Evolutionary conservation across 306 rosid genomes (phyloP), one percentile per base, ranked within the genome.

Genomic region (Fragaria vesca): DNA sequence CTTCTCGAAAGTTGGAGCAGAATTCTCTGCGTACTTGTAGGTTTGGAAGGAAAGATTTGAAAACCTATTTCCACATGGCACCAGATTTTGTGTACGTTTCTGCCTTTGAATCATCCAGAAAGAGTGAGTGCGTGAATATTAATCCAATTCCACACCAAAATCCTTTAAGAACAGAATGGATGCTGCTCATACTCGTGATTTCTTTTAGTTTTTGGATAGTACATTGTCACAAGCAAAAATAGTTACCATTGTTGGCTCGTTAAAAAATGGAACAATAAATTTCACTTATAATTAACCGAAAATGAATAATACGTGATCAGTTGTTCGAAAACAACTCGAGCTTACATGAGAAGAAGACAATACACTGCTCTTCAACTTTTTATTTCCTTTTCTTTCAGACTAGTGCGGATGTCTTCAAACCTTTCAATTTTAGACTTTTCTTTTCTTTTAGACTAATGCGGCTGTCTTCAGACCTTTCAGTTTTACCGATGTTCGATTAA

Each of bases 61-160:
- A 17, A 7, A 34, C 17, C 69, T 65, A 2, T 63, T 65, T 65
- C 70, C 70, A 65, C 70, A 65, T 32, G 70, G 40, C 20, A 65
- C 20, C 38, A 65, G 20, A 61, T 36, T 28, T 28, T 32, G 8
- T 32, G 69, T 63, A 63, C 43, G 43, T 63, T 15, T 47, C 74
- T 15, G 21, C 60, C 32, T 1, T 24, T 11, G 66, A 58, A 58
- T 11, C 34, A 26, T 60, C 16, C 66, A 12, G 66, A 61, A 62
- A 12, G 67, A 61, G 8, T 12, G 67, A 62, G 40, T 28, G 16
- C 9, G 67, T 62, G 40, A 13, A 30, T 60, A 21, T 58, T 26
- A 60, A 24, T 32, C 66, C 66, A 26, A 6, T 51, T 17, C 9
- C 60, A 20, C 60, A 54, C 60, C 26, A 18, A 54, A 6, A 0